These are phyloP conservation scores for Ogataea philodendri DNA, from an alignment of 805 yeast genomes.

Conservation along the genomic window DNA sequence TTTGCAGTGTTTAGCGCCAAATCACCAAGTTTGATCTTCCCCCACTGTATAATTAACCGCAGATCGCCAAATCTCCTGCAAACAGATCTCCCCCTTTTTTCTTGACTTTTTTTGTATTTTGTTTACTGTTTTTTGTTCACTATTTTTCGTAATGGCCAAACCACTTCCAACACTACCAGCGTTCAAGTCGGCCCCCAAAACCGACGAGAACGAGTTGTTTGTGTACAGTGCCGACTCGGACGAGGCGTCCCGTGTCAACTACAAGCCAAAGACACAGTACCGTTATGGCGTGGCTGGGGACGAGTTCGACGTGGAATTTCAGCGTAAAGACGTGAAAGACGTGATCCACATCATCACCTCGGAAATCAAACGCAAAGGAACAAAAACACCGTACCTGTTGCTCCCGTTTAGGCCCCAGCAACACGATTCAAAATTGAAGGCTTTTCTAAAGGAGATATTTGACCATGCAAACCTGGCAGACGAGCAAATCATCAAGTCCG, in stretches of 20 bases:
- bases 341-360: slow-evolving; percentile 69
- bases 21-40: too few species aligned
- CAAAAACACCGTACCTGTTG: slow-evolving; percentile 69
- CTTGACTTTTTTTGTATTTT: slow-evolving; percentile 6
- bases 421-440: slow-evolving; percentile 56
- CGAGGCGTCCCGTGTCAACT: slow-evolving; percentile 5
- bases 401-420: slow-evolving; percentile 76
- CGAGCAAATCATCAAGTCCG: slow-evolving; percentile 39
- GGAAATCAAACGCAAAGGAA: slow-evolving; percentile 62
- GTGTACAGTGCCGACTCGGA: slow-evolving; percentile 32
- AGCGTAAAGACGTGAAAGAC: slow-evolving; percentile 63
- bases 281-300: slow-evolving; percentile 24
- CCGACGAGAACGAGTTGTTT: slow-evolving; percentile 27
- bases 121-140: slow-evolving; percentile 4
- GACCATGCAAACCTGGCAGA: slow-evolving; percentile 50
- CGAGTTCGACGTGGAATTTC: slow-evolving; percentile 42
- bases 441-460: slow-evolving; percentile 55
- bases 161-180: slow-evolving; percentile 30
- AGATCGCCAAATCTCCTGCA: too few species aligned
- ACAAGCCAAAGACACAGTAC: slow-evolving; percentile 31
- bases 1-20: too few species aligned
- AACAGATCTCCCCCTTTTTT: slow-evolving; percentile 4
- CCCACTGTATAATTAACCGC: too few species aligned
- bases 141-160: slow-evolving; percentile 14
- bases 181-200: slow-evolving; percentile 16